phyloP scores from a whole-genome alignment of 2,329 filamentous ascomycete genomes.

The Trichoderma brevicompactum region DNA sequence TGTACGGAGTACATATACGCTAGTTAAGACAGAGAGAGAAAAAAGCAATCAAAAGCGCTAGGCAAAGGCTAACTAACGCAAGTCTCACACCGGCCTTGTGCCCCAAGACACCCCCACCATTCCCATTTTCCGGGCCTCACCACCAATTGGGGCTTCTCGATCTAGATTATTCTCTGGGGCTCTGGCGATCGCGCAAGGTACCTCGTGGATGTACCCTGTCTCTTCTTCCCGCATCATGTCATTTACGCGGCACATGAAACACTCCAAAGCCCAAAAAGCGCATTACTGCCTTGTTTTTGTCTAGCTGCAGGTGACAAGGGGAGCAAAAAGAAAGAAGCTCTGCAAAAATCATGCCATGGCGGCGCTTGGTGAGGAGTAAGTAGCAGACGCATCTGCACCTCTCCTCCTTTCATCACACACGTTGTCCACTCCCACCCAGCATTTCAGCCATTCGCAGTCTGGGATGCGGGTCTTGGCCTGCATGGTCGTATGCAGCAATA shows the following conservation, averaged over 20 bases:
- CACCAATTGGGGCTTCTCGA: slow-evolving; percentile 11
- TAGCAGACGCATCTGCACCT: too few species aligned
- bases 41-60: neutral
- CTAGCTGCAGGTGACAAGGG: too few species aligned
- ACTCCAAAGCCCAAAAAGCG: too few species aligned
- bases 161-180: slow-evolving; percentile 1
- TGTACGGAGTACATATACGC: neutral
- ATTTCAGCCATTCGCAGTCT: too few species aligned
- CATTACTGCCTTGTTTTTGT: too few species aligned
- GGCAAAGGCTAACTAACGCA: neutral
- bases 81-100: neutral
- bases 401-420: neutral
- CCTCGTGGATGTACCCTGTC: neutral
- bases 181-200: neutral
- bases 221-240: too few species aligned
- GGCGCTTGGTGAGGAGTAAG: neutral
- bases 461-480: too few species aligned
- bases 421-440: neutral
- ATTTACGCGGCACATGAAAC: too few species aligned
- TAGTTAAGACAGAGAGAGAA: neutral
- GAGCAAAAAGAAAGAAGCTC: too few species aligned
- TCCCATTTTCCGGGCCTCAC: slow-evolving; percentile 4
- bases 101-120: slow-evolving; percentile 2
- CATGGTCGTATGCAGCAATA: too few species aligned
- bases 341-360: neutral